A percentile compares a stretch with the other conserved stretches of the same genome.
These are phyloP conservation scores for Neofusicoccum ribis DNA, from an alignment of 2,329 filamentous ascomycete genomes.

Conservation along the genomic window DNA sequence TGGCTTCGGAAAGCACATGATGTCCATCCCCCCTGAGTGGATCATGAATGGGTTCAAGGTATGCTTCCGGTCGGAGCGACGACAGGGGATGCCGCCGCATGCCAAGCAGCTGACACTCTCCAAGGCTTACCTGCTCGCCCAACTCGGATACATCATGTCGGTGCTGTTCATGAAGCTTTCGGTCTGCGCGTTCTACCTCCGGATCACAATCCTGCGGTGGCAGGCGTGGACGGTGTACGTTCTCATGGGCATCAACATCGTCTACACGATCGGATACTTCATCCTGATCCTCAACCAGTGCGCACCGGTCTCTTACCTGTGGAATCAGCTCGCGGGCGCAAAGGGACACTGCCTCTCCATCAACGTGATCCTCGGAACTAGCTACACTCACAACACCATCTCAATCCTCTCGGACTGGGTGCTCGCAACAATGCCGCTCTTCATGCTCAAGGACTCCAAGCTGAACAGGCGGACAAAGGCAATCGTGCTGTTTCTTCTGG, in stretches of 20 bases:
- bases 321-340: not conserved
- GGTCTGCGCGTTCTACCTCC: not conserved
- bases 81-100: not conserved
- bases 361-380: not conserved
- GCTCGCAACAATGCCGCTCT: not conserved
- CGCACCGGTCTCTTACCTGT: not conserved
- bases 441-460: conserved; percentile 4
- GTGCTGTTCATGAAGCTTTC: conserved; percentile 11
- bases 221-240: not conserved
- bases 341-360: not conserved
- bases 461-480: conserved; percentile 5
- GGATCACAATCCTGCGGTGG: conserved; percentile 2
- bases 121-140: not conserved
- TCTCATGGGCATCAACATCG: not conserved
- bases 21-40: not conserved
- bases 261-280: conserved; percentile 9
- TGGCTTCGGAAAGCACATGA: conserved; percentile 13
- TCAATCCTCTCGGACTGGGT: conserved; percentile 12
- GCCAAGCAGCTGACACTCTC: not conserved
- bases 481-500: not conserved
- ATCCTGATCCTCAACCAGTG: conserved; percentile 9
- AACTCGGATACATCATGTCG: conserved; percentile 9
- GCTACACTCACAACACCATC: conserved; percentile 13
- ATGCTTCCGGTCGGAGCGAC: no score
- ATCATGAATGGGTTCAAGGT: conserved; percentile 7